phyloP scores from a whole-genome alignment of 352 stramenopile species.

The Pythium brachiatum region DNA sequence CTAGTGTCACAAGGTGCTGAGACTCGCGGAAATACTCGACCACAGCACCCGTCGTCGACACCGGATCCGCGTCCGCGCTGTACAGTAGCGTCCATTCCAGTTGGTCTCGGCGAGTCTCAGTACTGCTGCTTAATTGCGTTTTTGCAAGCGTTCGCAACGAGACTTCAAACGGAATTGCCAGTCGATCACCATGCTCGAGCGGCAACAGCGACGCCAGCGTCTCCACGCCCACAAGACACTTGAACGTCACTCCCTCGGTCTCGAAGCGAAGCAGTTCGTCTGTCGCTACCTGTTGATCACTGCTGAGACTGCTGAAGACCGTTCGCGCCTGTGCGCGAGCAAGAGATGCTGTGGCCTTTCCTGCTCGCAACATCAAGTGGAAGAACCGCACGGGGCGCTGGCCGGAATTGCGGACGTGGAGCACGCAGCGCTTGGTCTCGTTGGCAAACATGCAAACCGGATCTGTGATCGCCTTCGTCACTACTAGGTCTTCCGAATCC shows the following conservation, averaged over 20 bases:
- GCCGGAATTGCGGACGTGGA: slow-evolving; percentile 52
- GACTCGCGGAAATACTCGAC: slow-evolving; percentile 49
- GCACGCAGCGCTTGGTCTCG: slow-evolving; percentile 55
- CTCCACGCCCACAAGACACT: slow-evolving; percentile 1
- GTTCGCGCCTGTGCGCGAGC: neutral
- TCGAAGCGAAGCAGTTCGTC: slow-evolving; percentile 7
- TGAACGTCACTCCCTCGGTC: slow-evolving; percentile 17
- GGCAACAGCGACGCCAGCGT: slow-evolving; percentile 12
- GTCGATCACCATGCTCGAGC: slow-evolving; percentile 17
- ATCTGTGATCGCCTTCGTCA: slow-evolving; percentile 1
- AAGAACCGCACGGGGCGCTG: slow-evolving; percentile 40
- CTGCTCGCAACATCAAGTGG: slow-evolving; percentile 17
- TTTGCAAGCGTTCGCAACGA: slow-evolving; percentile 4
- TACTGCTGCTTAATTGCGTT: neutral
- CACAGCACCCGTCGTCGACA: neutral
- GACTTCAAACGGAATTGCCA: slow-evolving; percentile 29
- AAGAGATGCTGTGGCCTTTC: slow-evolving; percentile 4
- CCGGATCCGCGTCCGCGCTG: slow-evolving; percentile 21
- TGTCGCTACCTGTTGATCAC: neutral
- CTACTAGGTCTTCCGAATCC: neutral
- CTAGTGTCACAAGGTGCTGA: slow-evolving; percentile 41
- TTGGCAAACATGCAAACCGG: slow-evolving; percentile 65
- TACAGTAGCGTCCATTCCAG: slow-evolving; percentile 73
- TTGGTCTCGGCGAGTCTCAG: slow-evolving; percentile 4
- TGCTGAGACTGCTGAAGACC: slow-evolving; percentile 1